Evolutionary conservation across 805 yeast species (phyloP).

Genomic region (Clavispora fructus): DNA sequence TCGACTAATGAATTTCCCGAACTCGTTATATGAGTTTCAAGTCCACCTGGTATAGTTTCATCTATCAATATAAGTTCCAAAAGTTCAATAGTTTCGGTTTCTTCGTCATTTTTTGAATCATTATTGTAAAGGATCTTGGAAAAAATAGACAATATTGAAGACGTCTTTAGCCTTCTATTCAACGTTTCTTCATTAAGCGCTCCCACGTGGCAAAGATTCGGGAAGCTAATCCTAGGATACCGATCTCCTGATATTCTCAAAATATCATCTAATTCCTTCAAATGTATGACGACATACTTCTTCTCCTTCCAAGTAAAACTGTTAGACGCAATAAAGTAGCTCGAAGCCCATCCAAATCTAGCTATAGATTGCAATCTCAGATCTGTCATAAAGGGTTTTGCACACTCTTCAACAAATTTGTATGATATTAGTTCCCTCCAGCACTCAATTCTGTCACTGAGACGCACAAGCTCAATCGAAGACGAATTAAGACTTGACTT

Average conservation of each 20-base stretch:
- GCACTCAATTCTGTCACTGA: conserved; percentile 39
- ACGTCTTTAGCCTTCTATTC: conserved; percentile 60
- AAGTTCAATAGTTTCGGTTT: conserved; percentile 30
- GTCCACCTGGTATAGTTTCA: neutral
- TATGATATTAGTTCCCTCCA: conserved; percentile 33
- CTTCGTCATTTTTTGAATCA: conserved; percentile 12
- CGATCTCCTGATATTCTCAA: conserved; percentile 2
- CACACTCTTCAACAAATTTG: neutral
- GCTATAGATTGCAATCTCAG: conserved; percentile 1
- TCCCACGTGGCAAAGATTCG: conserved; percentile 60
- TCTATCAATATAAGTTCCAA: conserved; percentile 44
- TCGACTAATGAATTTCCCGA: conserved; percentile 5
- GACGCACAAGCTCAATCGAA: conserved; percentile 31
- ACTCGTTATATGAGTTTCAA: neutral
- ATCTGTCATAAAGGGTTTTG: neutral
- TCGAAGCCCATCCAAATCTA: conserved; percentile 28
- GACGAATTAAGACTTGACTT: conserved; percentile 24
- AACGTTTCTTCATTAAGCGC: conserved; percentile 46
- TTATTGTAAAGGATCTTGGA: conserved; percentile 43
- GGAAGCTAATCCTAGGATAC: conserved; percentile 35
- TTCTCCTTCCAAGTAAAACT: conserved; percentile 28
- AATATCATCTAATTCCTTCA: conserved; percentile 40
- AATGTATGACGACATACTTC: conserved; percentile 20
- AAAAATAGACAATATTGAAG: conserved; percentile 64
- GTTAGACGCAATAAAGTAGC: conserved; percentile 15